Evolutionary conservation across 257 asterid genomes (phyloP).

Genomic region (Marsdenia floribunda): DNA sequence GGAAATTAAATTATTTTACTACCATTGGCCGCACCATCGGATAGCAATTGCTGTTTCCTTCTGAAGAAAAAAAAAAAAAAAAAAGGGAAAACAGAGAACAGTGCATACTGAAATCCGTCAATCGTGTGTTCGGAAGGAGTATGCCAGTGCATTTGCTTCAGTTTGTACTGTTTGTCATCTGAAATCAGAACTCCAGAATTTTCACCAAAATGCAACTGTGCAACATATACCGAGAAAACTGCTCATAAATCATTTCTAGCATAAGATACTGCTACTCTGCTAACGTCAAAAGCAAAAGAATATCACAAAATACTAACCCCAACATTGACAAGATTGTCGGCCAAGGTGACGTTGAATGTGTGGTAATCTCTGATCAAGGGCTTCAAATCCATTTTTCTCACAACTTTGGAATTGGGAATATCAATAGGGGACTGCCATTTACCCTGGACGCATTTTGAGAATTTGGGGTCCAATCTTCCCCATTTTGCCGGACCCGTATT

Average conservation of each 20-base stretch:
- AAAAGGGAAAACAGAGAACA: not conserved
- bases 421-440: slow-evolving; percentile 69
- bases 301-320: slow-evolving; percentile 34
- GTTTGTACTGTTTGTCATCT: slow-evolving; percentile 39
- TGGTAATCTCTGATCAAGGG: slow-evolving; percentile 51
- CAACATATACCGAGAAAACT: not conserved
- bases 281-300: no score
- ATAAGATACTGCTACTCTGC: no score
- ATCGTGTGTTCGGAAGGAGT: slow-evolving; percentile 79
- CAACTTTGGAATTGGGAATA: slow-evolving; percentile 31
- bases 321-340: slow-evolving; percentile 55
- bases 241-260: not conserved
- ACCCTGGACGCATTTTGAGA: slow-evolving; percentile 57
- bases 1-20: not conserved
- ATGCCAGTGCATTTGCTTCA: slow-evolving; percentile 93
- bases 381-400: slow-evolving; percentile 30
- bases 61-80: not conserved
- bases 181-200: slow-evolving; percentile 44
- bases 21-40: no score
- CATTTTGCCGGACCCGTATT: slow-evolving; percentile 63
- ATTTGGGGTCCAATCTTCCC: slow-evolving; percentile 69
- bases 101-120: slow-evolving; percentile 53
- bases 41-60: no score
- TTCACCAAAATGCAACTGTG: slow-evolving; percentile 68
- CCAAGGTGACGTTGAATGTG: slow-evolving; percentile 55